These are phyloP conservation scores for Vigna mungo DNA, from an alignment of 306 rosid species.

Conservation along the genomic window DNA sequence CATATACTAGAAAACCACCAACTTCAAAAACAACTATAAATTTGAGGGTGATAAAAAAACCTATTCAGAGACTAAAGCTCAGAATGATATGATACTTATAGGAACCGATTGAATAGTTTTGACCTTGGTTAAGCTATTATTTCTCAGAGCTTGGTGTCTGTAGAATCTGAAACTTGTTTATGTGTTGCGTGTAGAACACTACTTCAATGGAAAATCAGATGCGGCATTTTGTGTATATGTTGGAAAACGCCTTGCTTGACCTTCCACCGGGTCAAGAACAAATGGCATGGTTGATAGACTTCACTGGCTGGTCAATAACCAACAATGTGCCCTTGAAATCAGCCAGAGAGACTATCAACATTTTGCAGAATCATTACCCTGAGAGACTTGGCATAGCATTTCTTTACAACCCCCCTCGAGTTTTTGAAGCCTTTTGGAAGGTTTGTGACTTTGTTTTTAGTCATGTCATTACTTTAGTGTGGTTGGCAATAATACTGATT, in stretches of 20 bases:
- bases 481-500: not conserved
- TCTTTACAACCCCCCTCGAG: constrained; percentile 60
- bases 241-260: constrained; percentile 74
- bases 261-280: constrained; percentile 74
- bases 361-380: constrained; percentile 55
- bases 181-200: constrained; percentile 72
- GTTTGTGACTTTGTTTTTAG: constrained; percentile 28
- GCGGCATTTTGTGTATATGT: constrained; percentile 75
- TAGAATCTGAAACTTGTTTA: constrained; percentile 39
- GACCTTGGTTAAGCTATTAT: not conserved
- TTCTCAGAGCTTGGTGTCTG: not conserved
- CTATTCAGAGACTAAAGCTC: not conserved
- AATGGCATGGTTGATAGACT: constrained; percentile 69
- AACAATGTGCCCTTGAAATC: constrained; percentile 52
- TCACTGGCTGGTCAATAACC: constrained; percentile 57
- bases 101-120: not conserved
- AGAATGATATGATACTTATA: not conserved
- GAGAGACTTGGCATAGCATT: constrained; percentile 61
- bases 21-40: no score
- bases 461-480: not conserved
- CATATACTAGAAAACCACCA: not conserved
- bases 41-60: not conserved
- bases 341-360: constrained; percentile 51
- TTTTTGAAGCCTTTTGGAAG: constrained; percentile 66
- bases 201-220: constrained; percentile 77